These are phyloP conservation scores for Avicennia marina DNA, from an alignment of 257 asterid species.

Conservation along the genomic window DNA sequence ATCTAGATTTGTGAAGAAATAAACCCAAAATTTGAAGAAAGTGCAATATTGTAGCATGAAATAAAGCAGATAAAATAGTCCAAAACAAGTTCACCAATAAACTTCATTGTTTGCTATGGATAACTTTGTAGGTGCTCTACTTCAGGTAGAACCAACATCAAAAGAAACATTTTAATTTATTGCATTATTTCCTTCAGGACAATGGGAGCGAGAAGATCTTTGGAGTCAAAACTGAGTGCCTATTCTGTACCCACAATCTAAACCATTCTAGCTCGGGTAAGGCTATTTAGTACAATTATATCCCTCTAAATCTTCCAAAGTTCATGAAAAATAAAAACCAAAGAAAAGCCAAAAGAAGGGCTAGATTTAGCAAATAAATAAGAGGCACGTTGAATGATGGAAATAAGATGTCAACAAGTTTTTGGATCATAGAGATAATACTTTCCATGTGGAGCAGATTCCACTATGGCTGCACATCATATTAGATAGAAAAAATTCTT, in stretches of 20 bases:
- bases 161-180: too few relatives aligned
- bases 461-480: neutral
- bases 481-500: neutral
- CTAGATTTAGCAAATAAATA: neutral
- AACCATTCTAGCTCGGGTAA: too few relatives aligned
- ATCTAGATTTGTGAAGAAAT: slow-evolving; percentile 5
- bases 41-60: neutral
- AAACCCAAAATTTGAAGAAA: neutral
- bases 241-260: neutral
- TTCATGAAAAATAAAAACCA: neutral
- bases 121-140: too few relatives aligned
- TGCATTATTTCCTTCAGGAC: too few relatives aligned
- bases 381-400: neutral
- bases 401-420: neutral
- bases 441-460: neutral
- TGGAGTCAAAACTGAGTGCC: neutral
- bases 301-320: neutral
- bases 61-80: neutral
- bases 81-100: neutral
- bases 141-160: too few relatives aligned
- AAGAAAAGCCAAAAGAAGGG: slow-evolving; percentile 3
- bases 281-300: neutral
- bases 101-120: neutral
- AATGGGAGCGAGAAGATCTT: too few relatives aligned
- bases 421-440: neutral